Evolutionary conservation across 192 early-diverging fungal genomes (phyloP).

Genomic region (Spizellomyces sp.): DNA sequence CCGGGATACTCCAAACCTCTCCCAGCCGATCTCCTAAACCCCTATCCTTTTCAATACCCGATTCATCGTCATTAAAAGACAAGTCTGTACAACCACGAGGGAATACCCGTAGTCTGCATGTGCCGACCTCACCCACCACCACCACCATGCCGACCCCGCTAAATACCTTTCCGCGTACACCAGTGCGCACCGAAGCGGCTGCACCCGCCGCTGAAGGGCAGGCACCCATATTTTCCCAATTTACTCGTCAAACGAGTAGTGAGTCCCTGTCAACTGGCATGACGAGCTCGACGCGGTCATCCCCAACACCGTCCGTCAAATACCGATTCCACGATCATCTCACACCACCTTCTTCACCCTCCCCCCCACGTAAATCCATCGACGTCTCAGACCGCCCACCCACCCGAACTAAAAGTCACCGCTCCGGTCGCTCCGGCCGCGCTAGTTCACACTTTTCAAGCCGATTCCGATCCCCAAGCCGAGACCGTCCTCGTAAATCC

Average conservation of each 20-base stretch:
- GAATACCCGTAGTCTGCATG: no score
- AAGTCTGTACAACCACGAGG: no score
- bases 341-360: background rate
- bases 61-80: no score
- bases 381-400: background rate
- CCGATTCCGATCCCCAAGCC: conserved; percentile 4
- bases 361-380: background rate
- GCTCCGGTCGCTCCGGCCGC: conserved; percentile 3
- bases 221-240: background rate
- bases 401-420: background rate
- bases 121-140: no score
- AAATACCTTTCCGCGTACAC: no score
- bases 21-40: no score
- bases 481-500: conserved; percentile 22
- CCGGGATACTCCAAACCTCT: no score
- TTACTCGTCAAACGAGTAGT: background rate
- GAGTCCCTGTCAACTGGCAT: background rate
- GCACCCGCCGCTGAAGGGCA: background rate
- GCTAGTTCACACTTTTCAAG: background rate
- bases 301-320: background rate
- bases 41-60: no score
- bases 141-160: no score
- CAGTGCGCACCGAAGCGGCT: background rate
- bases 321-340: background rate
- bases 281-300: background rate